These are phyloP conservation scores for Dovyalis caffra DNA, from an alignment of 345 rosid genomes.

Conservation along the genomic window DNA sequence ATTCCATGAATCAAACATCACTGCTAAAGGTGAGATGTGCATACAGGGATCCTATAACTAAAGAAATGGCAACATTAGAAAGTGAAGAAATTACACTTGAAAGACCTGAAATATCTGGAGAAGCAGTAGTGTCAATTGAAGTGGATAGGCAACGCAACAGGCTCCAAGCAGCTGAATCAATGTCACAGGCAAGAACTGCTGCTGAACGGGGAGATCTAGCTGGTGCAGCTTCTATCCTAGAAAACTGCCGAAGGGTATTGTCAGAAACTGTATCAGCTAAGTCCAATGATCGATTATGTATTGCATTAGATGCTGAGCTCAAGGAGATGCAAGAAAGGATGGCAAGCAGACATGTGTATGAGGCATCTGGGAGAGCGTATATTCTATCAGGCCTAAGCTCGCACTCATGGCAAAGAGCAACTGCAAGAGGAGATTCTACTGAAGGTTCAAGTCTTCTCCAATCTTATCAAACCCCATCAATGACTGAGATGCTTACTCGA, in stretches of 20 bases:
- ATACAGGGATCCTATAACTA: slow-evolving; percentile 73
- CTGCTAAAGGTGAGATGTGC: slow-evolving; percentile 72
- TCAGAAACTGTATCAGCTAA: slow-evolving; percentile 67
- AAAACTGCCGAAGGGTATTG: slow-evolving; percentile 50
- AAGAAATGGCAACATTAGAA: slow-evolving; percentile 52
- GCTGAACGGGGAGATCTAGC: slow-evolving; percentile 85
- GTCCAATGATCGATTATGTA: slow-evolving; percentile 66
- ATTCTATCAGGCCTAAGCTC: slow-evolving; percentile 97
- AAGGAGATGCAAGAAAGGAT: slow-evolving; percentile 97
- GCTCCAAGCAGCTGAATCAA: slow-evolving; percentile 83
- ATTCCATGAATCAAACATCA: slow-evolving; percentile 41
- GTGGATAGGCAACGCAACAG: slow-evolving; percentile 94
- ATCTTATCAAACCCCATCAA: slow-evolving; percentile 84
- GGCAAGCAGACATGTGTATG: slow-evolving; percentile 89
- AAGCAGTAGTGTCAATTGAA: slow-evolving; percentile 65
- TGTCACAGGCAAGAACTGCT: slow-evolving; percentile 66
- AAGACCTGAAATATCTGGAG: slow-evolving; percentile 52
- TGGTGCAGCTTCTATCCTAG: slow-evolving; percentile 66
- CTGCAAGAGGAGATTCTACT: slow-evolving; percentile 91
- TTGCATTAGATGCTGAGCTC: slow-evolving; percentile 82
- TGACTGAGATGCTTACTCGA: slow-evolving; percentile 86
- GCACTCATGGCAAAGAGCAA: slow-evolving; percentile 99
- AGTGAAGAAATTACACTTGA: slow-evolving; percentile 53
- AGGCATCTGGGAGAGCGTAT: slow-evolving; percentile 91
- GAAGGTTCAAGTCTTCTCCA: slow-evolving; percentile 81